phyloP scores from a whole-genome alignment of 352 stramenopile species.

The Globisporangium mamillatum region DNA sequence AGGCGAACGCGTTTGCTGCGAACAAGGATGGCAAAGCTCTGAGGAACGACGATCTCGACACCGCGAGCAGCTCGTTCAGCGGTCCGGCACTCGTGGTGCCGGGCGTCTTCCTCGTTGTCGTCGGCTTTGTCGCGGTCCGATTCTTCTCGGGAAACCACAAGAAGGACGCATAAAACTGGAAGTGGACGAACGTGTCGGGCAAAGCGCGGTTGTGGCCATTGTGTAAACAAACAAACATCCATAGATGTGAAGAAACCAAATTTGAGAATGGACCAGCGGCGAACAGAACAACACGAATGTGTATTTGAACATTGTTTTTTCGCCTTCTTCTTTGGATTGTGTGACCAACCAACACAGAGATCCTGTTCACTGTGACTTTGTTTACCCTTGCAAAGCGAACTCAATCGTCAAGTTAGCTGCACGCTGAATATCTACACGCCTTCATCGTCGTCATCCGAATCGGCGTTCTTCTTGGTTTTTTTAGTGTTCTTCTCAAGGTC shows the following conservation, averaged over 20 bases:
- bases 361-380: background rate
- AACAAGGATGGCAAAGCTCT: constrained; percentile 8
- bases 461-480: constrained; percentile 29
- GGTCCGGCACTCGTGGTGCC: constrained; percentile 44
- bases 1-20: constrained; percentile 10
- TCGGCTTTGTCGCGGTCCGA: constrained; percentile 48
- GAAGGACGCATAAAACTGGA: constrained; percentile 54
- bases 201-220: no score
- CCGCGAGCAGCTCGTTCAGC: constrained; percentile 21
- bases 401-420: background rate
- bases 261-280: background rate
- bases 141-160: constrained; percentile 67
- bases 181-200: no score
- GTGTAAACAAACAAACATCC: background rate
- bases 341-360: background rate
- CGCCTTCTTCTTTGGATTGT: background rate
- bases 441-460: constrained; percentile 43
- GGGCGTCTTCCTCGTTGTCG: constrained; percentile 43
- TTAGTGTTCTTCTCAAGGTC: constrained; percentile 43
- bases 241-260: background rate
- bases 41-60: background rate
- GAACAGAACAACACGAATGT: background rate
- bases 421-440: background rate
- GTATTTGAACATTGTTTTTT: constrained; percentile 4
- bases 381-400: no score